These are phyloP conservation scores for Macrophomina pseudophaseolina DNA, from an alignment of 2,329 filamentous ascomycete genomes.

Conservation along the genomic window DNA sequence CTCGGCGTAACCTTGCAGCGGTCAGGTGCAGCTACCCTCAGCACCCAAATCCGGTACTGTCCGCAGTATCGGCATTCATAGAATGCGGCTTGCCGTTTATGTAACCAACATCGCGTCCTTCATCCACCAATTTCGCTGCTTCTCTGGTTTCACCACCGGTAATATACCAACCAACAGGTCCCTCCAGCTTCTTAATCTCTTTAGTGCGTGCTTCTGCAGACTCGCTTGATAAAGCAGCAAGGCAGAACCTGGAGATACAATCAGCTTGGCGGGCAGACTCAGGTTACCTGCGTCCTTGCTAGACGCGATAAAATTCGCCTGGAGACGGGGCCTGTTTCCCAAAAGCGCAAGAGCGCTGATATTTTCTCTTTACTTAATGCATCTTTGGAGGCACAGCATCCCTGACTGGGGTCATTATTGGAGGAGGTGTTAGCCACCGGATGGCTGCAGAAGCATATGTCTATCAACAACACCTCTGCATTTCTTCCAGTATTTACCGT, in stretches of 20 bases:
- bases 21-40: conserved; percentile 1
- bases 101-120: not conserved
- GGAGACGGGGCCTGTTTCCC: too few species aligned
- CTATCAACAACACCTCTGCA: too few species aligned
- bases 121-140: not conserved
- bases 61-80: not conserved
- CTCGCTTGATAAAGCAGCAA: not conserved
- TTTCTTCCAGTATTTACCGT: too few species aligned
- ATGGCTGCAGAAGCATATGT: too few species aligned
- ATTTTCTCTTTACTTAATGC: too few species aligned
- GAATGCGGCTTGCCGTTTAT: not conserved
- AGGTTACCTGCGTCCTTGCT: too few species aligned
- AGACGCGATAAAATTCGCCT: too few species aligned
- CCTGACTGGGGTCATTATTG: too few species aligned
- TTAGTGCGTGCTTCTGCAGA: not conserved
- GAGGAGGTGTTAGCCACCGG: too few species aligned
- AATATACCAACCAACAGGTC: not conserved
- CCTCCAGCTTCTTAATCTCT: not conserved
- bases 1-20: not conserved
- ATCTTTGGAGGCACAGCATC: too few species aligned
- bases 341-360: too few species aligned
- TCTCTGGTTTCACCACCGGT: not conserved
- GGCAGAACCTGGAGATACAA: not conserved
- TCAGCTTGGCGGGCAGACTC: not conserved
- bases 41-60: not conserved